Base-by-base conservation (phyloP, 495 filamentous ascomycete genomes). In the Clohesyomyces aquaticus region DNA sequence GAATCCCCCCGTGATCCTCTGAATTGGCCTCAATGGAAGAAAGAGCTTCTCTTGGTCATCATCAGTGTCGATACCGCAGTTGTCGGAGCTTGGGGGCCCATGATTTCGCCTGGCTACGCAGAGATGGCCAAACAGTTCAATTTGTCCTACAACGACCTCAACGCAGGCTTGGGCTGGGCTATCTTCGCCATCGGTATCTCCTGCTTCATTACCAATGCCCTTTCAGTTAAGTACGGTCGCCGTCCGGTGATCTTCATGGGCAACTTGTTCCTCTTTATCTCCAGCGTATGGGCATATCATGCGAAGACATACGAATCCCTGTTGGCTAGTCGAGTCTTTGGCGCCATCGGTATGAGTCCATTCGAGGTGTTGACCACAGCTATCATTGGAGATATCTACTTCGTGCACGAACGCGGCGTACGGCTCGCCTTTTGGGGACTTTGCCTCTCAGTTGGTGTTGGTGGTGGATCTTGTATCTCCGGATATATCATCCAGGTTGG, bases 1-100 rank as follows among this genome's bases (percentile, higher is more conserved):
- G 72, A 76, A 56, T 75, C 77, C 49, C 74, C 77, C 10, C 75
- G 76, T 19, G 81, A 83, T 55, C 81, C 81, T 16, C 70, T 82
- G 53, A 83, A 82, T 46, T 81, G 79, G 78, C 69, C 78, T 0
- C 23, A 67, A 54, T 70, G 71, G 55, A 77, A 77, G 58, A 82
- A 82, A 59, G 74, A 79, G 55, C 49, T 75, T 35, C 68, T 67
- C 74, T 21, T 64, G 71, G 0, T 77, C 1, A 66, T 66, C 25
- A 74, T 62, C 74, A 63, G 25, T 74, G 66, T 72, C 71, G 76
- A 11, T 76, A 77, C 54, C 71, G 78, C 19, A 70, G 74, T 64
- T 69, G 77, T 45, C 71, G 78, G 66, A 74, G 76, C 78, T 68
- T 56, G 66, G 68, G 53, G 38, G 42, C 42, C 49, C 6, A 60